These are phyloP conservation scores for Plenodomus tracheiphilus DNA, from an alignment of 2,329 filamentous ascomycete species.

Conservation along the genomic window DNA sequence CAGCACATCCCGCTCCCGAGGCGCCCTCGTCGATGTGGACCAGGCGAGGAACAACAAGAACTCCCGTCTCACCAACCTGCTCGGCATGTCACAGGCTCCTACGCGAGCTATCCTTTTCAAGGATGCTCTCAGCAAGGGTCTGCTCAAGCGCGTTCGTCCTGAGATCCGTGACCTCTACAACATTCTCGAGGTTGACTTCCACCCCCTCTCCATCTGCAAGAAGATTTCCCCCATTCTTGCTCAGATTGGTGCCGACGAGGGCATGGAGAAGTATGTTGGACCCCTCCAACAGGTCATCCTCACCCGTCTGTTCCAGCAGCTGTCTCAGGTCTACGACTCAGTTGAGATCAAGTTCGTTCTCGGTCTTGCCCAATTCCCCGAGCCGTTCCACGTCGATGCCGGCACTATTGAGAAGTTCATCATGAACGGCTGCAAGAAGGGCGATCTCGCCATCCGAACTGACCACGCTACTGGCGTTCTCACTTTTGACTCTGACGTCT, in stretches of 20 bases:
- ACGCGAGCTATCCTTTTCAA: slow-evolving; percentile 92
- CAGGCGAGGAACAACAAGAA: slow-evolving; percentile 99
- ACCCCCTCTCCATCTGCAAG: slow-evolving; percentile 96
- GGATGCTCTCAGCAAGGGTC: slow-evolving; percentile 91
- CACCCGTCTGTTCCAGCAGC: slow-evolving; percentile 96
- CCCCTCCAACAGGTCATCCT: slow-evolving; percentile 98
- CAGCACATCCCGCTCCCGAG: slow-evolving; percentile 94
- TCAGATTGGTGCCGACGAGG: slow-evolving; percentile 88
- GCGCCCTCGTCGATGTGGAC: slow-evolving; percentile 94
- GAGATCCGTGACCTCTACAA: slow-evolving; percentile 98
- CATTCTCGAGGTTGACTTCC: slow-evolving; percentile 98
- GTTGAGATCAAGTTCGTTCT: slow-evolving; percentile 94
- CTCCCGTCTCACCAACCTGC: slow-evolving; percentile 89
- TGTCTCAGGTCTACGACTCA: slow-evolving; percentile 98
- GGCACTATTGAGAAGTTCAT: slow-evolving; percentile 99
- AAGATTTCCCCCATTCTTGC: slow-evolving; percentile 96
- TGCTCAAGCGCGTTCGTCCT: slow-evolving; percentile 87
- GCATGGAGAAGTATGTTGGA: slow-evolving; percentile 96
- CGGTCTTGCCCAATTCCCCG: slow-evolving; percentile 91
- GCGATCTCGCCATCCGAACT: slow-evolving; percentile 92
- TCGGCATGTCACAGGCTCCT: slow-evolving; percentile 88
- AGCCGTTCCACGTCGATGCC: slow-evolving; percentile 89
- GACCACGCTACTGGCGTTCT: slow-evolving; percentile 93
- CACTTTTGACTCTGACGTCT: slow-evolving; percentile 97
- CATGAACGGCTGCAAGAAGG: slow-evolving; percentile 99